These are phyloP conservation scores for Cyberlindnera maritima DNA, from an alignment of 805 yeast genomes.

Conservation along the genomic window DNA sequence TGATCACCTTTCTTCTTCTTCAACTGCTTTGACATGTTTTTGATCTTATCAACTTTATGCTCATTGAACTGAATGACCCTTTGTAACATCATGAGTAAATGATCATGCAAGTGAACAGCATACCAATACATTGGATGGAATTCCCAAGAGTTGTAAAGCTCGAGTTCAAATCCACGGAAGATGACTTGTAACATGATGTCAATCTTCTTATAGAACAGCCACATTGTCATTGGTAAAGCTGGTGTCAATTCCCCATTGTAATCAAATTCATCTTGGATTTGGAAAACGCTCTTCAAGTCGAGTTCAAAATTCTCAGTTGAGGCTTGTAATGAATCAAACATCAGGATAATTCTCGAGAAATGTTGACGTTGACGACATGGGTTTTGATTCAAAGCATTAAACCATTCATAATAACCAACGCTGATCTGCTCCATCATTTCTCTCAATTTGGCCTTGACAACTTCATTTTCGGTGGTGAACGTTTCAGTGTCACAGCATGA, in stretches of 20 bases:
- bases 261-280: conserved; percentile 30
- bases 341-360: conserved; percentile 48
- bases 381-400: conserved; percentile 54
- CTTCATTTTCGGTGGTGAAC: conserved; percentile 27
- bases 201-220: conserved; percentile 65
- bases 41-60: conserved; percentile 33
- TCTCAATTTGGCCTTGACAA: conserved; percentile 25
- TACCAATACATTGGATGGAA: conserved; percentile 67
- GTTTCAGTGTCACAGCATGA: conserved; percentile 36
- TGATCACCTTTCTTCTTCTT: conserved; percentile 54
- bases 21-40: conserved; percentile 36
- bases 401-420: conserved; percentile 42
- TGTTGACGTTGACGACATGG: conserved; percentile 83
- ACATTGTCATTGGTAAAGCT: conserved; percentile 67
- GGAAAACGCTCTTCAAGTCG: conserved; percentile 34
- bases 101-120: conserved; percentile 48
- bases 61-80: conserved; percentile 33
- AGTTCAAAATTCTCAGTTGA: conserved; percentile 64
- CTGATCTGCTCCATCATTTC: conserved; percentile 45
- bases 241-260: conserved; percentile 28
- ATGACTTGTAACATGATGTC: conserved; percentile 70
- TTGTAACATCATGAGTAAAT: conserved; percentile 40
- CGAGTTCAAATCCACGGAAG: conserved; percentile 71
- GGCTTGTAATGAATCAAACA: conserved; percentile 83
- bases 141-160: conserved; percentile 72